Evolutionary conservation across 441 rosid genomes (phyloP).

Genomic region (Pelargonium citronellum): DNA sequence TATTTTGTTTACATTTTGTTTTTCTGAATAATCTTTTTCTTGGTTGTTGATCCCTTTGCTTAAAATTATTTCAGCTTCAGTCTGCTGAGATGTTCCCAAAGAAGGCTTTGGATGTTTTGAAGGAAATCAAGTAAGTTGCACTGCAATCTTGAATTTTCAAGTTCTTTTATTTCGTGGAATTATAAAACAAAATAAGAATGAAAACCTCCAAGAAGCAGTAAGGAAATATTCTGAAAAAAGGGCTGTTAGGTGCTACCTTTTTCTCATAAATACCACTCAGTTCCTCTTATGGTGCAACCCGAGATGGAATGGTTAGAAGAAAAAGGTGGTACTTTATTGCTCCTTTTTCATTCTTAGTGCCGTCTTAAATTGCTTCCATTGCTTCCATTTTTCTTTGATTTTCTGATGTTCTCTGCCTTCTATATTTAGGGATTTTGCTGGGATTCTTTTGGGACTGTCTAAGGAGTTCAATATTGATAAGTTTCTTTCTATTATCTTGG

Average conservation of each 20-base stretch:
- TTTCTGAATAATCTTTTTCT: slow-evolving; percentile 7
- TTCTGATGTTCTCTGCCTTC: slow-evolving; percentile 20
- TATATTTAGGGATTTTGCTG: slow-evolving; percentile 54
- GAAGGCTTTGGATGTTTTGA: slow-evolving; percentile 68
- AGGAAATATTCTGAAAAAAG: neutral
- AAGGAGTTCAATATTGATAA: slow-evolving; percentile 71
- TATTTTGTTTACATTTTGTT: neutral
- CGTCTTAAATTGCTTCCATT: neutral
- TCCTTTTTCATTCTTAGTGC: neutral
- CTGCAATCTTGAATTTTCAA: neutral
- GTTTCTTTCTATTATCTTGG: slow-evolving; percentile 61
- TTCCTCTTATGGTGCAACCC: neutral
- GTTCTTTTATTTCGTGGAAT: neutral
- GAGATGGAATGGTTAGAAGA: neutral
- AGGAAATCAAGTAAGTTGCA: slow-evolving; percentile 51
- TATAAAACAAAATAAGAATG: neutral
- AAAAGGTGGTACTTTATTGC: neutral
- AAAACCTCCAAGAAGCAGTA: neutral
- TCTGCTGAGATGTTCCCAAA: slow-evolving; percentile 54
- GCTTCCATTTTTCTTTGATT: slow-evolving; percentile 15
- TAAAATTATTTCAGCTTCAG: slow-evolving; percentile 50
- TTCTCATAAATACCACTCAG: neutral
- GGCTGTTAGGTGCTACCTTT: neutral
- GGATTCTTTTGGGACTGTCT: slow-evolving; percentile 58
- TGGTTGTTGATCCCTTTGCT: slow-evolving; percentile 24